A percentile compares a stretch with the other conserved stretches of the same genome.
phyloP scores from a whole-genome alignment of 2,329 filamentous ascomycete species.

The Ascochyta lentis region DNA sequence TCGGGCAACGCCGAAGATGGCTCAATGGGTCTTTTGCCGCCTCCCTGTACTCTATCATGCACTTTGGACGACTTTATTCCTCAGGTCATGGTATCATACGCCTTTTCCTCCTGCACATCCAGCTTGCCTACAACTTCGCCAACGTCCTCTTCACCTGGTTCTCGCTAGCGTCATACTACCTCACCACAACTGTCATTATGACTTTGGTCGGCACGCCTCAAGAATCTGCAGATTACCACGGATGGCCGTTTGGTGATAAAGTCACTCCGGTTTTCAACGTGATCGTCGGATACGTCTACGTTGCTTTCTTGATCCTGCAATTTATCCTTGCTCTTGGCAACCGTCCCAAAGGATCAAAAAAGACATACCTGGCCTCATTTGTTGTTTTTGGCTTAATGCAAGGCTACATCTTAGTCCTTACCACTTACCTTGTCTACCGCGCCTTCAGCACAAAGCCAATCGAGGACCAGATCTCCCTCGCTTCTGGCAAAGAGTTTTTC shows the following conservation, averaged over 20 bases:
- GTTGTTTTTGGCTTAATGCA: slow-evolving; percentile 84
- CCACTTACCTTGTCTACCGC: slow-evolving; percentile 79
- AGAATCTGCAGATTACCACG: slow-evolving; percentile 55
- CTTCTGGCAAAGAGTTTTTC: slow-evolving; percentile 71
- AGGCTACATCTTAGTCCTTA: slow-evolving; percentile 82
- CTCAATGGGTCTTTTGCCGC: slow-evolving; percentile 96
- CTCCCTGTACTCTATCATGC: slow-evolving; percentile 93
- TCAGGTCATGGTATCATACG: slow-evolving; percentile 92
- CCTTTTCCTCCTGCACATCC: slow-evolving; percentile 96
- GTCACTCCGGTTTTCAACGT: slow-evolving; percentile 89
- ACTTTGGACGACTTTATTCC: slow-evolving; percentile 96
- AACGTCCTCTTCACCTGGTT: slow-evolving; percentile 88
- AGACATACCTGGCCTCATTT: slow-evolving; percentile 87
- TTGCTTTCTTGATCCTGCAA: slow-evolving; percentile 86
- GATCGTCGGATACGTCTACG: slow-evolving; percentile 83
- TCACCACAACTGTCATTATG: slow-evolving; percentile 94
- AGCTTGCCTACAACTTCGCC: slow-evolving; percentile 89
- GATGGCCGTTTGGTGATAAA: slow-evolving; percentile 82
- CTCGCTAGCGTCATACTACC: slow-evolving; percentile 78
- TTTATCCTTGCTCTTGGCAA: slow-evolving; percentile 95
- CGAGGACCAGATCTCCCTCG: slow-evolving; percentile 65
- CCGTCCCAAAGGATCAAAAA: slow-evolving; percentile 87
- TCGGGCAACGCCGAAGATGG: slow-evolving; percentile 94
- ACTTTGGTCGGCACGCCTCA: slow-evolving; percentile 74
- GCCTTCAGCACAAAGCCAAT: slow-evolving; percentile 67